A percentile compares a stretch with the other conserved stretches of the same genome.
Conservation (phyloP, 2,329 filamentous ascomycete species). For the Botrytis medusae region DNA sequence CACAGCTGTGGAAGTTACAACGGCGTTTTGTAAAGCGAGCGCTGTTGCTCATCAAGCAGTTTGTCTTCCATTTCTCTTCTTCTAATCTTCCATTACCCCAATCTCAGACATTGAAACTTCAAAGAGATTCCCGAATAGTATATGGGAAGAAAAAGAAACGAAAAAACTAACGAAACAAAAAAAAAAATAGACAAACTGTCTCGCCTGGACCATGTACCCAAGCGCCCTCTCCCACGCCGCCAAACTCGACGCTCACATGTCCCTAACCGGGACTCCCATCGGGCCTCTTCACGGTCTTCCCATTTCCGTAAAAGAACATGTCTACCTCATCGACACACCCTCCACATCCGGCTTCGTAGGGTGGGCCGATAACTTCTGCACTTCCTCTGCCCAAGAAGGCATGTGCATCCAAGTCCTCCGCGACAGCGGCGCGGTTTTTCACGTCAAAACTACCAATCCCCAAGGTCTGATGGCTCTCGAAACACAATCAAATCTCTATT, state of each 20-base stretch:
- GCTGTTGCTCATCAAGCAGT: constrained; percentile 56
- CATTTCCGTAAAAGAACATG: constrained; percentile 57
- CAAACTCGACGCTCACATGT: constrained; percentile 47
- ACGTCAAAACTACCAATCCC: constrained; percentile 54
- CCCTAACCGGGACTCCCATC: constrained; percentile 43
- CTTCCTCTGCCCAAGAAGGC: constrained; percentile 46
- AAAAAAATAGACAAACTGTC: constrained; percentile 40
- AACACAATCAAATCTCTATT: constrained; percentile 45
- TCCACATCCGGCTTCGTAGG: constrained; percentile 45
- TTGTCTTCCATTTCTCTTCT: constrained; percentile 20
- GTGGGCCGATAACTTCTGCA: constrained; percentile 43
- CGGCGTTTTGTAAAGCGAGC: constrained; percentile 55
- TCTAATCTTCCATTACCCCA: no score
- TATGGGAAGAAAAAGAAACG: constrained; percentile 29
- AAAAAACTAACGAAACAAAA: neutral
- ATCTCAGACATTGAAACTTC: neutral
- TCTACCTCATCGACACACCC: constrained; percentile 44
- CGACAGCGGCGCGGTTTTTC: constrained; percentile 50
- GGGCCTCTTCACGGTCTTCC: constrained; percentile 64
- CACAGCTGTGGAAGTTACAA: constrained; percentile 47
- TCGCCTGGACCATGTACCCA: constrained; percentile 50
- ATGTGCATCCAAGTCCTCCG: constrained; percentile 48
- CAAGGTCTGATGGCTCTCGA: constrained; percentile 50
- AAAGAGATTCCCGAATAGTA: neutral
- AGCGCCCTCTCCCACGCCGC: constrained; percentile 47